phyloP scores from a whole-genome alignment of 1,284 basidiomycete species.

The Prillingera fragicola region DNA sequence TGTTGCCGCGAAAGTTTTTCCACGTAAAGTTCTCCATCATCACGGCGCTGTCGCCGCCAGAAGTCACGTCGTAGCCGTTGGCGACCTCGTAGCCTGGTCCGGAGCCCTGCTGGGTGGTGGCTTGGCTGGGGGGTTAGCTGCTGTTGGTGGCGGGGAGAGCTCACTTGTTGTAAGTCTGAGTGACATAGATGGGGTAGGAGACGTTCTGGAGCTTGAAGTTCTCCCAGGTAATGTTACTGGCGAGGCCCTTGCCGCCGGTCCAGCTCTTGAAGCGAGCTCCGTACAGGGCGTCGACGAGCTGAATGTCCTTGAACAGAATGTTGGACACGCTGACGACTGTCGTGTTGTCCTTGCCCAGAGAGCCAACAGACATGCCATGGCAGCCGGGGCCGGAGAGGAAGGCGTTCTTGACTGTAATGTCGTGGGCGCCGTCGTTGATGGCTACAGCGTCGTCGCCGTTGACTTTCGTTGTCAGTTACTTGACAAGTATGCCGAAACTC shows the following conservation, averaged over 20 bases:
- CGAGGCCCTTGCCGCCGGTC: constrained; percentile 52
- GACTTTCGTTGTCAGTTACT: constrained; percentile 50
- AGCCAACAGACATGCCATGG: constrained; percentile 53
- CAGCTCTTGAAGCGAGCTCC: constrained; percentile 51
- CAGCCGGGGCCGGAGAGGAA: constrained; percentile 52
- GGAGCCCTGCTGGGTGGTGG: constrained; percentile 22
- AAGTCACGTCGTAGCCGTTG: constrained; percentile 16
- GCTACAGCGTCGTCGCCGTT: constrained; percentile 54
- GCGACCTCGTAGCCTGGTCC: too few relatives aligned
- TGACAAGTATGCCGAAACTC: too few relatives aligned
- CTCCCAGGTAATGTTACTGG: constrained; percentile 50
- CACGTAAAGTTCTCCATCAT: constrained; percentile 26
- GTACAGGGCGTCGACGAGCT: constrained; percentile 48
- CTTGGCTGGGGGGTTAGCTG: constrained; percentile 19
- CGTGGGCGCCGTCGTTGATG: constrained; percentile 51
- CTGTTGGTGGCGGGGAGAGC: neutral
- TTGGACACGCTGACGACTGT: constrained; percentile 24
- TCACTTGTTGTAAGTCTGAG: constrained; percentile 49
- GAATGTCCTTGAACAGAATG: constrained; percentile 27
- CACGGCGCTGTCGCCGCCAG: constrained; percentile 18
- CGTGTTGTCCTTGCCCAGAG: constrained; percentile 50
- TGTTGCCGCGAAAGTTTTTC: constrained; percentile 49
- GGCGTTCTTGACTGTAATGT: constrained; percentile 52
- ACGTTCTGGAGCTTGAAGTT: constrained; percentile 48
- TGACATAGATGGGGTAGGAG: constrained; percentile 51